A percentile compares a stretch with the other conserved stretches of the same genome.
Evolutionary conservation across 2,329 filamentous ascomycete species (phyloP).

Genomic region (Fusarium nisikadoi): DNA sequence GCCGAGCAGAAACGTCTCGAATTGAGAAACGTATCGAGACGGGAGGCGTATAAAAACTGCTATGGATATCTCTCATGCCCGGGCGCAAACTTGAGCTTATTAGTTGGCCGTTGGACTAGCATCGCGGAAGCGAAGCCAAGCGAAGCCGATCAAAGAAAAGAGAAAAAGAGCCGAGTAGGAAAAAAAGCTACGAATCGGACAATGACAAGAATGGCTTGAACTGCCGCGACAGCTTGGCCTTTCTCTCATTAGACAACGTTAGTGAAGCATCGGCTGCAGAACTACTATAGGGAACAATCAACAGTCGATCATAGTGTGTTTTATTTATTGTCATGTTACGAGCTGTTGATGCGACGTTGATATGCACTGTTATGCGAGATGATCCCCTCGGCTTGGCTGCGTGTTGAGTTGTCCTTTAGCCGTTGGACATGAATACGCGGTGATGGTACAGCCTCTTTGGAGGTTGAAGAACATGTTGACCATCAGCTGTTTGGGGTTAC

Average conservation of each 20-base stretch:
- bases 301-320: conserved; percentile 15
- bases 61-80: conserved; percentile 10
- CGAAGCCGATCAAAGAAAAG: conserved; percentile 5
- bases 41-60: conserved; percentile 13
- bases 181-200: conserved; percentile 6
- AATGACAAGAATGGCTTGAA: conserved; percentile 7
- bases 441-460: conserved; percentile 21
- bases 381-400: conserved; percentile 11
- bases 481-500: conserved; percentile 10
- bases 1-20: conserved; percentile 22
- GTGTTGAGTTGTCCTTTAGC: conserved; percentile 21
- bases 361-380: conserved; percentile 27
- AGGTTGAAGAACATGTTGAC: not conserved
- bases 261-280: not conserved
- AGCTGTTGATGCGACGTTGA: conserved; percentile 16
- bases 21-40: conserved; percentile 15
- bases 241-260: not conserved
- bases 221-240: conserved; percentile 10
- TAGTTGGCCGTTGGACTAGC: conserved; percentile 19
- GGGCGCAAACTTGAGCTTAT: conserved; percentile 35
- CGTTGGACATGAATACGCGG: conserved; percentile 34
- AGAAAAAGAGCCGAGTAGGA: conserved; percentile 1
- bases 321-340: conserved; percentile 18
- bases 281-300: conserved; percentile 25
- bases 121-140: conserved; percentile 17